Evolutionary conservation across 163 green algal genomes (phyloP).

Genomic region (Scenedesmus sp.): DNA sequence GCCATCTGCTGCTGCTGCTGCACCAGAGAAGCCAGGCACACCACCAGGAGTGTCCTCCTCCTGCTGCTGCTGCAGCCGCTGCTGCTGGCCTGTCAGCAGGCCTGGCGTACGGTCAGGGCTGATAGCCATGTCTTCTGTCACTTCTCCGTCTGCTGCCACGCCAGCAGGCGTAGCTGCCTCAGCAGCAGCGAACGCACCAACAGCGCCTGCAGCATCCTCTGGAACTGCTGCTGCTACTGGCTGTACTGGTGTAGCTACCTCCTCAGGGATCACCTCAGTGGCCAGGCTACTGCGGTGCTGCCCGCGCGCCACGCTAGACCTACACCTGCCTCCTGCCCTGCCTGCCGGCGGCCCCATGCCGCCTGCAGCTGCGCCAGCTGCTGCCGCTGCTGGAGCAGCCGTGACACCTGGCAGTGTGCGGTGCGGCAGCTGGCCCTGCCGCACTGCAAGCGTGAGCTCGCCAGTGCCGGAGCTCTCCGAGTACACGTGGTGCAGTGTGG

Average conservation of each 20-base stretch:
- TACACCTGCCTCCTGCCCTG: not conserved
- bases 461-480: slow-evolving; percentile 42
- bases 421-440: slow-evolving; percentile 17
- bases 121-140: slow-evolving; percentile 15
- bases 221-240: not conserved
- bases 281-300: slow-evolving; percentile 1
- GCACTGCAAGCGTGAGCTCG: slow-evolving; percentile 42
- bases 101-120: slow-evolving; percentile 23
- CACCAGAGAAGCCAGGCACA: not conserved
- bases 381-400: not conserved
- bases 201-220: not conserved
- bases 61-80: not conserved
- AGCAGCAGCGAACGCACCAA: not conserved
- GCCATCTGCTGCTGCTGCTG: slow-evolving; percentile 13
- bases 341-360: not conserved
- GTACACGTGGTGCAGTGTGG: slow-evolving; percentile 53
- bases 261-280: slow-evolving; percentile 21
- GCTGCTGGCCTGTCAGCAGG: slow-evolving; percentile 7
- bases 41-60: slow-evolving; percentile 21
- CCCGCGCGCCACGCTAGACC: slow-evolving; percentile 27
- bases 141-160: not conserved
- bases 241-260: slow-evolving; percentile 1
- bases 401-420: not conserved
- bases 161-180: not conserved
- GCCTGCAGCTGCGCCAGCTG: slow-evolving; percentile 13